Evolutionary conservation across 176 grass and related monocot species (phyloP), one percentile per base, ranked within the genome.

Genomic region (Hordeum vulgare): DNA sequence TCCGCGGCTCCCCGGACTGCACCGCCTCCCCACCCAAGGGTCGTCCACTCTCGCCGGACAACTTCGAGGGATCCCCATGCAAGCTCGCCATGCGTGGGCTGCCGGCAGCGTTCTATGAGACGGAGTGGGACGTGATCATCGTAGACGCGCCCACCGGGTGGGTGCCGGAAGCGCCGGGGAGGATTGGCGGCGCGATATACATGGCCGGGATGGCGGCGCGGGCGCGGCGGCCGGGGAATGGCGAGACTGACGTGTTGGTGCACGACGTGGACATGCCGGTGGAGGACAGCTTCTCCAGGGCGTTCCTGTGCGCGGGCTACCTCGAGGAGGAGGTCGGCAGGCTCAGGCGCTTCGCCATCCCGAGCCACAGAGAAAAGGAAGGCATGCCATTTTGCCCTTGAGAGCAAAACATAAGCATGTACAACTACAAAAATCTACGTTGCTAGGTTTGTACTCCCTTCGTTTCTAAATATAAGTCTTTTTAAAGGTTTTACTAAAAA

Each of bases 61-160:
- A 81, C n/a, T 53, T 83, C 12, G 84, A 89, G 58, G 51, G 12
- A 1, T 81, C 90, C 9, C 28, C 81, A 35, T 92, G 93, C 80
- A 74, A 63, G 74, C 51, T 95, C 69, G 79, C 90, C 28, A 66
- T 92, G 75, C 89, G 89, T 47, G 88, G 81, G 21, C 88, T 95
- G 10, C 93, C 90, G 17, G 13, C 78, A 0, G 79, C 70, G 71
- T 90, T 95, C 80, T 84, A 88, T 44, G 88, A 88, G 85, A 85
- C 78, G 14, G 88, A 95, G 57, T 95, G 93, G 93, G 93, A 95
- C 61, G 80, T 95, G 85, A 88, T 95, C 82, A 70, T 92, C 71
- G 85, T 92, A 2, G 72, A 78, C 60, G 82, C 88, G 57, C 85
- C 93, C n/a, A 82, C 86, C 1, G 71, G 77, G 57, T 82, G 81